These are phyloP conservation scores for Globisporangium irregulare DNA, from an alignment of 352 stramenopile genomes.

Conservation along the genomic window DNA sequence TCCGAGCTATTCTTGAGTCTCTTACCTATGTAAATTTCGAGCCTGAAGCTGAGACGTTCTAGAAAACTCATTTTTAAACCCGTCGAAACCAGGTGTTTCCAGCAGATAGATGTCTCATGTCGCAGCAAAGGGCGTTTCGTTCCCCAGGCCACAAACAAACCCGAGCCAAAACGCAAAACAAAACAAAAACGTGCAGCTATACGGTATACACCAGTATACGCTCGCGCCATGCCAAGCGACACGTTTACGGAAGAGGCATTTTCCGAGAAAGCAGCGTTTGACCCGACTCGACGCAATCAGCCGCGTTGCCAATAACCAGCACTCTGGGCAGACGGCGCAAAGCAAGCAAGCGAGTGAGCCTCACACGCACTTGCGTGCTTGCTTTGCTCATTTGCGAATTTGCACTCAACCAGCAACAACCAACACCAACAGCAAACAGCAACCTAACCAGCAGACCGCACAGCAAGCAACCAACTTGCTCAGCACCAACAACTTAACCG, in stretches of 20 bases:
- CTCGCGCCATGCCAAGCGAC: background rate
- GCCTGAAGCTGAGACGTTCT: background rate
- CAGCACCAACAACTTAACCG: background rate
- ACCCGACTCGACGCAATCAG: constrained; percentile 1
- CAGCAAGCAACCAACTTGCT: background rate
- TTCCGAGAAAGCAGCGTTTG: constrained; percentile 4
- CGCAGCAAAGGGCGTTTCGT: background rate
- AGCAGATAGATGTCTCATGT: background rate
- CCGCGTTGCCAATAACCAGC: background rate
- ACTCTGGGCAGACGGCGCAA: background rate
- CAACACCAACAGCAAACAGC: constrained; percentile 2
- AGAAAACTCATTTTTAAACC: constrained; percentile 1
- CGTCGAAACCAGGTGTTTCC: background rate
- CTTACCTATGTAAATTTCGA: background rate
- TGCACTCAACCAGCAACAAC: constrained; percentile 8
- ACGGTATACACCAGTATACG: background rate
- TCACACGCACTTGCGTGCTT: background rate
- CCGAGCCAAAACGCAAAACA: background rate
- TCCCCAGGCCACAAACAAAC: background rate
- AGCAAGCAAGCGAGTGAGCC: background rate
- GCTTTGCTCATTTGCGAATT: constrained; percentile 14
- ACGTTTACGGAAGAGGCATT: constrained; percentile 13
- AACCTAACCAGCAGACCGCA: background rate
- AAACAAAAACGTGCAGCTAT: background rate
- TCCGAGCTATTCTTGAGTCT: background rate